A percentile compares a stretch with the other conserved stretches of the same genome.
phyloP scores from a whole-genome alignment of 805 yeast genomes.

The Saccharomycopsis sp. region DNA sequence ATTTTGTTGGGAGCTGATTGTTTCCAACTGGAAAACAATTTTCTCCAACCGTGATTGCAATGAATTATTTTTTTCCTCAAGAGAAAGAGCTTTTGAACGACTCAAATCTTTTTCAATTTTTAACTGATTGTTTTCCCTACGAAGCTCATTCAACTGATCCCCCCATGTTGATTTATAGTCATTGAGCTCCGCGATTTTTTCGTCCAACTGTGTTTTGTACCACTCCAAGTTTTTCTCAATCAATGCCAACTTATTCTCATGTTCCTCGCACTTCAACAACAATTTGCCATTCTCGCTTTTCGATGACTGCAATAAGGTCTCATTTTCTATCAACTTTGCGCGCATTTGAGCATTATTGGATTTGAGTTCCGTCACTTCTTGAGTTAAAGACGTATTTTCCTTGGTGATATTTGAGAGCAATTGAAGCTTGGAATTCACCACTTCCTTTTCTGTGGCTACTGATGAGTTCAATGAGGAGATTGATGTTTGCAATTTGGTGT shows the following conservation, averaged over 20 bases:
- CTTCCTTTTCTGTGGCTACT: slow-evolving; percentile 30
- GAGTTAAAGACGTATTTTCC: slow-evolving; percentile 30
- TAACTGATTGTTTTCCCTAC: not conserved
- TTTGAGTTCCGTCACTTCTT: slow-evolving; percentile 27
- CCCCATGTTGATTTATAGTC: slow-evolving; percentile 20
- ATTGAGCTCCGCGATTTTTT: slow-evolving; percentile 26
- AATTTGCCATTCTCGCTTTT: slow-evolving; percentile 21
- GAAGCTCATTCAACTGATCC: slow-evolving; percentile 4
- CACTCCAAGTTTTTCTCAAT: slow-evolving; percentile 28
- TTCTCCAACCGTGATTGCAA: slow-evolving; percentile 34
- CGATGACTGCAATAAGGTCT: slow-evolving; percentile 2
- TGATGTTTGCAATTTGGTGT: slow-evolving; percentile 27
- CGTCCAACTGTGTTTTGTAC: slow-evolving; percentile 27
- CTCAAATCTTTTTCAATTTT: slow-evolving; percentile 1
- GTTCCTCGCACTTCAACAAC: slow-evolving; percentile 25
- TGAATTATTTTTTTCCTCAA: slow-evolving; percentile 23
- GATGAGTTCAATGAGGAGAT: slow-evolving; percentile 21
- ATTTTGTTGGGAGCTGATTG: slow-evolving; percentile 36
- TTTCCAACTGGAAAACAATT: slow-evolving; percentile 36
- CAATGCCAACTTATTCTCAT: slow-evolving; percentile 26
- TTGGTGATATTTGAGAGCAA: slow-evolving; percentile 33
- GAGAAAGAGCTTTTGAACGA: slow-evolving; percentile 1
- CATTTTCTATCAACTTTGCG: slow-evolving; percentile 5
- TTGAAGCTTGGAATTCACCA: slow-evolving; percentile 33
- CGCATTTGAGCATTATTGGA: slow-evolving; percentile 10